These are phyloP conservation scores for Camelina neglecta DNA, from an alignment of 345 rosid species.

Conservation along the genomic window DNA sequence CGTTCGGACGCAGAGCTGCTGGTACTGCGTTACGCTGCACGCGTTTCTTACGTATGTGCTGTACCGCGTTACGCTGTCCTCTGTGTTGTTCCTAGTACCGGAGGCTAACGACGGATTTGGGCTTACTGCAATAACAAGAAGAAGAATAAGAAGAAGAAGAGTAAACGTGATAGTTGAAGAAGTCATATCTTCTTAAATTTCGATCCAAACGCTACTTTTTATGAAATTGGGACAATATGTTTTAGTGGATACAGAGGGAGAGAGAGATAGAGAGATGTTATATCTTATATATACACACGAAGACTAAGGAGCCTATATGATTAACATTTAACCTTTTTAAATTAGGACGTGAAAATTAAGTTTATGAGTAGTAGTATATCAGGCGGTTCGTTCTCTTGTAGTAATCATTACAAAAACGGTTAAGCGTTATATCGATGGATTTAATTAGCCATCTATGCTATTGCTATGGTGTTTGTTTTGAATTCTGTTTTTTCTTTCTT, in stretches of 20 bases:
- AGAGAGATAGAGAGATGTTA: background rate
- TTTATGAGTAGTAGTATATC: background rate
- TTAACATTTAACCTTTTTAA: background rate
- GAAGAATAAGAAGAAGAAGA: slow-evolving; percentile 38
- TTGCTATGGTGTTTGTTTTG: background rate
- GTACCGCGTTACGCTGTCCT: slow-evolving; percentile 31
- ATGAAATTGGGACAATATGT: slow-evolving; percentile 11
- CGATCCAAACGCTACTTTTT: slow-evolving; percentile 8
- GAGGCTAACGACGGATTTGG: slow-evolving; percentile 29
- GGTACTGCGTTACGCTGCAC: slow-evolving; percentile 72
- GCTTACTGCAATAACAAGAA: slow-evolving; percentile 36
- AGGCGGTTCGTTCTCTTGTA: background rate
- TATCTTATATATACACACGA: slow-evolving; percentile 6
- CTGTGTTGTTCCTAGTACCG: background rate
- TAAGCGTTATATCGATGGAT: slow-evolving; percentile 5
- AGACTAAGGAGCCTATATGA: background rate
- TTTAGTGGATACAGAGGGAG: background rate
- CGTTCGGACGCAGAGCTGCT: slow-evolving; percentile 59
- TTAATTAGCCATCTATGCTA: slow-evolving; percentile 1
- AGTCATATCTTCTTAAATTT: background rate
- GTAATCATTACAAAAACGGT: slow-evolving; percentile 24
- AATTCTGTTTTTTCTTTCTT: slow-evolving; percentile 8
- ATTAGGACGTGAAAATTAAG: slow-evolving; percentile 30
- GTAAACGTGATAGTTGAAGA: slow-evolving; percentile 6
- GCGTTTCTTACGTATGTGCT: slow-evolving; percentile 61